phyloP scores from a whole-genome alignment of 371 early-diverging fungal species.

The Saksenaea oblongispora region DNA sequence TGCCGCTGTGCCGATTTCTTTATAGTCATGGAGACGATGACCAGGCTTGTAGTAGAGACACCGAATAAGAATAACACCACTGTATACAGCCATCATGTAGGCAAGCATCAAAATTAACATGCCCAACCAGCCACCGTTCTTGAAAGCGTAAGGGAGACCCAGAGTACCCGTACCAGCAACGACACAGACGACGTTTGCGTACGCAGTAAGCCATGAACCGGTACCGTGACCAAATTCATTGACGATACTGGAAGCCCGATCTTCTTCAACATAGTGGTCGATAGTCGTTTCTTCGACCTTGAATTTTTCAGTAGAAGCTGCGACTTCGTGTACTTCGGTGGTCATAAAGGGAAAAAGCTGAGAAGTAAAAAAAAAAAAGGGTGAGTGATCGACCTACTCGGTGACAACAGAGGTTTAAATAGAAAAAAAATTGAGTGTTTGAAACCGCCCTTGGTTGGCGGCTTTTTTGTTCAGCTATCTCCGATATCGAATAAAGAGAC shows the following conservation, averaged over 20 bases:
- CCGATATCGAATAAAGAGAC: conserved; percentile 1
- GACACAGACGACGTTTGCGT: conserved; percentile 74
- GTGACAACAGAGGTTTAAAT: background rate
- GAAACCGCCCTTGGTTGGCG: background rate
- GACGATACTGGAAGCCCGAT: conserved; percentile 15
- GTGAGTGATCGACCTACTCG: background rate
- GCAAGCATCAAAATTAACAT: conserved; percentile 41
- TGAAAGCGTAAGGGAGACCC: conserved; percentile 60
- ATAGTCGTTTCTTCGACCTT: conserved; percentile 37
- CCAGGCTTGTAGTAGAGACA: conserved; percentile 46
- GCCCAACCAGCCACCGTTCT: conserved; percentile 49
- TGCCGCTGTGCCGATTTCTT: conserved; percentile 67
- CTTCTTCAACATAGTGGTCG: conserved; percentile 35
- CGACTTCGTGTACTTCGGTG: conserved; percentile 5
- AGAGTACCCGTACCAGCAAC: conserved; percentile 87
- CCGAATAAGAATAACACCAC: conserved; percentile 38
- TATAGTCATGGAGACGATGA: conserved; percentile 59
- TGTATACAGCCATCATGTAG: conserved; percentile 39
- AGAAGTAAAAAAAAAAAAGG: conserved; percentile 5
- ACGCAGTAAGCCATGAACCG: conserved; percentile 49
- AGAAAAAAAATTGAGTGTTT: background rate
- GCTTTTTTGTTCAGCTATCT: background rate
- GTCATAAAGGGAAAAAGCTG: background rate
- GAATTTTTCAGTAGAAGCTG: conserved; percentile 13
- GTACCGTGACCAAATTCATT: conserved; percentile 43